Evolutionary conservation across 805 yeast species (phyloP).

Genomic region (Jamesozyma jinghongensis): DNA sequence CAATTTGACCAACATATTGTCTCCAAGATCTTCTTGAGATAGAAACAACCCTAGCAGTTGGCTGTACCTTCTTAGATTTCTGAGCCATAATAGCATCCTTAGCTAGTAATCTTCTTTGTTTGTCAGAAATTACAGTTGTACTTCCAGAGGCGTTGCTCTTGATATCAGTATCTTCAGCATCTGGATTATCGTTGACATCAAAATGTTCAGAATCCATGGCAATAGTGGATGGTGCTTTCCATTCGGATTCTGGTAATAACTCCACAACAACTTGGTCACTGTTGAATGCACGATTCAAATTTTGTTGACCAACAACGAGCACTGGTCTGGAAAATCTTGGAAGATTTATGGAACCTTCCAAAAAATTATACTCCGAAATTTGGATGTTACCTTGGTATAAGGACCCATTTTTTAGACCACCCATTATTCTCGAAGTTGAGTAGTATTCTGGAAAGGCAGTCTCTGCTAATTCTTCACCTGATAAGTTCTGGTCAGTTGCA

Average conservation of each 20-base stretch:
- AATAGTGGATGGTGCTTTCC: constrained; percentile 79
- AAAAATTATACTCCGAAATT: constrained; percentile 75
- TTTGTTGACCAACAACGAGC: constrained; percentile 70
- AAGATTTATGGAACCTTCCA: constrained; percentile 75
- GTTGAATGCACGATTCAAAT: constrained; percentile 81
- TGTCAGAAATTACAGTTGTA: constrained; percentile 29
- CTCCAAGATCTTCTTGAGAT: constrained; percentile 89
- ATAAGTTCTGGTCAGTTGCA: constrained; percentile 14
- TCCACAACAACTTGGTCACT: constrained; percentile 91
- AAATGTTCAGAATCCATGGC: constrained; percentile 67
- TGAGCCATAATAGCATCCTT: constrained; percentile 68
- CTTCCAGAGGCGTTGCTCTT: constrained; percentile 40
- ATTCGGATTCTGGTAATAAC: constrained; percentile 69
- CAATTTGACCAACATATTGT: constrained; percentile 87
- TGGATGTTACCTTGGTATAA: constrained; percentile 77
- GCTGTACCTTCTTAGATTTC: constrained; percentile 49
- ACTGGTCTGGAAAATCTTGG: constrained; percentile 73
- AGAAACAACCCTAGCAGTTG: constrained; percentile 92
- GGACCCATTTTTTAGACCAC: constrained; percentile 82
- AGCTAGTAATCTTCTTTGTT: constrained; percentile 51
- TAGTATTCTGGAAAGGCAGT: constrained; percentile 69
- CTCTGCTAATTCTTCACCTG: constrained; percentile 32
- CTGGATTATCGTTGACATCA: constrained; percentile 53
- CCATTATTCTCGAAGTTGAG: constrained; percentile 72
- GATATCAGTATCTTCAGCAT: constrained; percentile 38